Percentiles rank a stretch among this genome's conserved stretches.
Evolutionary conservation across 2,329 filamentous ascomycete species (phyloP).

Genomic region (Cadophora sp.): DNA sequence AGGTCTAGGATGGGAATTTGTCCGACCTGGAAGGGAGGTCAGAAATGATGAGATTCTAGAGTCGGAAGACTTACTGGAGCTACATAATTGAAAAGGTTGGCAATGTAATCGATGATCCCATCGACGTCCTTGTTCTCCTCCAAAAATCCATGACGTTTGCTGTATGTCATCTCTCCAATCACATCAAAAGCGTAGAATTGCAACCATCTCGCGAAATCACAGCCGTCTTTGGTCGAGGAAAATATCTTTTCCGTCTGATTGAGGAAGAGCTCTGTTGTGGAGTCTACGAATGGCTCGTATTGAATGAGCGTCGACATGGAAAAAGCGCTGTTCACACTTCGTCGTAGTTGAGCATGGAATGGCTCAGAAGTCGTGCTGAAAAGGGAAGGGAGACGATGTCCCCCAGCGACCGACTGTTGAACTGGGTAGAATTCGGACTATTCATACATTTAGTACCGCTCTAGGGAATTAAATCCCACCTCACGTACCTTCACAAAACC

Average conservation of each 20-base stretch:
- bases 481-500: constrained; percentile 73
- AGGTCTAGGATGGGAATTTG: constrained; percentile 77
- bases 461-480: background rate
- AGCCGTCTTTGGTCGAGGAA: constrained; percentile 50
- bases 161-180: constrained; percentile 79
- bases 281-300: constrained; percentile 82
- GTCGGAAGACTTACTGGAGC: constrained; percentile 62
- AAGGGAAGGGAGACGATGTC: constrained; percentile 71
- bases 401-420: constrained; percentile 75
- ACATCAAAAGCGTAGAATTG: constrained; percentile 86
- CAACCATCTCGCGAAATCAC: constrained; percentile 75
- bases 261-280: constrained; percentile 75
- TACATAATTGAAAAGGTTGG: constrained; percentile 71
- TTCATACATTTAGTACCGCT: background rate
- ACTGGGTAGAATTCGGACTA: constrained; percentile 83
- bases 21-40: constrained; percentile 59
- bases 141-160: constrained; percentile 76
- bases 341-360: constrained; percentile 77
- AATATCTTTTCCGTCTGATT: constrained; percentile 64
- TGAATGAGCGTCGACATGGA: constrained; percentile 78
- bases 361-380: constrained; percentile 79
- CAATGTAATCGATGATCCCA: constrained; percentile 72
- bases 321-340: constrained; percentile 79
- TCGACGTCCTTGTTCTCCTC: constrained; percentile 78
- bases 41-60: background rate